These are phyloP conservation scores for Claviceps sp. DNA, from an alignment of 2,329 filamentous ascomycete species.

Conservation along the genomic window DNA sequence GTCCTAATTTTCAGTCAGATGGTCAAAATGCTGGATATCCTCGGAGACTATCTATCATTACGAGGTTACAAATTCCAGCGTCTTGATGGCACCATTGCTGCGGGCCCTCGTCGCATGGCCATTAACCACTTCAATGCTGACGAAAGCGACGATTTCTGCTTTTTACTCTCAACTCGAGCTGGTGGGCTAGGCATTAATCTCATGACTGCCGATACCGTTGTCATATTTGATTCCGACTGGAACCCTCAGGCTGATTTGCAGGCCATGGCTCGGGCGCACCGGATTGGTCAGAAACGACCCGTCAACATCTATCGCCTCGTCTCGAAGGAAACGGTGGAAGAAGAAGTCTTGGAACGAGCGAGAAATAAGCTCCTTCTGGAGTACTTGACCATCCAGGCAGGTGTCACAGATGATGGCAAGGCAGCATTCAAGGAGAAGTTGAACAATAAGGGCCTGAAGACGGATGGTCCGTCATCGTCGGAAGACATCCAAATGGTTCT, in stretches of 20 bases:
- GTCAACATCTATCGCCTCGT: slow-evolving; percentile 95
- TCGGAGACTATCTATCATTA: slow-evolving; percentile 84
- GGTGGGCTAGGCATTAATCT: slow-evolving; percentile 97
- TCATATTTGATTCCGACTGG: slow-evolving; percentile 98
- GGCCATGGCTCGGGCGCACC: slow-evolving; percentile 95
- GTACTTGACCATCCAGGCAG: slow-evolving; percentile 92
- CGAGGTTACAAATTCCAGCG: slow-evolving; percentile 93
- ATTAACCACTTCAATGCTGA: slow-evolving; percentile 99
- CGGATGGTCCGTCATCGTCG: slow-evolving; percentile 72
- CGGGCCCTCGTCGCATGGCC: slow-evolving; percentile 74
- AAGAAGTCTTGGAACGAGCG: slow-evolving; percentile 90
- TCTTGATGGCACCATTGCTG: slow-evolving; percentile 86
- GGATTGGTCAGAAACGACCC: slow-evolving; percentile 90
- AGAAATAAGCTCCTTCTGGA: slow-evolving; percentile 96
- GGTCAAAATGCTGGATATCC: slow-evolving; percentile 96
- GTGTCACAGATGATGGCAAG: slow-evolving; percentile 89
- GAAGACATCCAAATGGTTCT: slow-evolving; percentile 94
- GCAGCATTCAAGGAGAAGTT: slow-evolving; percentile 63
- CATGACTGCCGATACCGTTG: slow-evolving; percentile 96
- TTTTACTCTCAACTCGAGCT: slow-evolving; percentile 85
- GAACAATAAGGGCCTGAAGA: slow-evolving; percentile 60
- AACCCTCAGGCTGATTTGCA: slow-evolving; percentile 97
- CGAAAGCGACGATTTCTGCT: slow-evolving; percentile 90
- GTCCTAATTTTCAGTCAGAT: slow-evolving; percentile 99
- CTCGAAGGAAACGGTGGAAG: slow-evolving; percentile 95